phyloP scores from a whole-genome alignment of 768 basidiomycete genomes.

The Xerocomellus intermedius region DNA sequence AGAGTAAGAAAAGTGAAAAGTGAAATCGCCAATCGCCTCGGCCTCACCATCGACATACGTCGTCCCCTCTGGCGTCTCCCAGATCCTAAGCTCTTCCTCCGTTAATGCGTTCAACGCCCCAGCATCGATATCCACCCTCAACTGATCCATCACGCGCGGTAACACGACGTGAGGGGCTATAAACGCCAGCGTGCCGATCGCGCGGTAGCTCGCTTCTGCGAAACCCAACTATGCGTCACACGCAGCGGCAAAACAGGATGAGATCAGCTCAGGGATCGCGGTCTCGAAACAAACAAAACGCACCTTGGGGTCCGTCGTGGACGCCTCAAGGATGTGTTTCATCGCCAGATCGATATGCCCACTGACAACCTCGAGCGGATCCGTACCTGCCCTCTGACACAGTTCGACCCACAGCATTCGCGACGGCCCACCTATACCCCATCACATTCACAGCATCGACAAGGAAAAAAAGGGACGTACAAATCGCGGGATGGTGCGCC shows the following conservation, averaged over 20 bases:
- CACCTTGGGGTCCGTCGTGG: slow-evolving; percentile 49
- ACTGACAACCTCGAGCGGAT: slow-evolving; percentile 63
- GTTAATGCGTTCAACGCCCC: slow-evolving; percentile 59
- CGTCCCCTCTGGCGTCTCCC: slow-evolving; percentile 81
- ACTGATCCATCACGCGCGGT: slow-evolving; percentile 65
- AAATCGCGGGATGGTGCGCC: slow-evolving; percentile 67
- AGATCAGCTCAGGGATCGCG: not conserved
- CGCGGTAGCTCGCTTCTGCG: slow-evolving; percentile 67
- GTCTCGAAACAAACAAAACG: not conserved
- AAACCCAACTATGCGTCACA: slow-evolving; percentile 42
- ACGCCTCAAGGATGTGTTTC: slow-evolving; percentile 47
- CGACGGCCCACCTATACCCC: slow-evolving; percentile 14
- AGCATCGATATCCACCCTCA: slow-evolving; percentile 64
- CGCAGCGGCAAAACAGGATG: not conserved
- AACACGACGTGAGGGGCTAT: slow-evolving; percentile 70
- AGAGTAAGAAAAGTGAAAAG: no score
- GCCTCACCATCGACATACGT: slow-evolving; percentile 72
- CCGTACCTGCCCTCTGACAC: slow-evolving; percentile 63
- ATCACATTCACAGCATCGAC: not conserved
- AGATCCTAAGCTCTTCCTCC: slow-evolving; percentile 75
- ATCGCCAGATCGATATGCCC: slow-evolving; percentile 51
- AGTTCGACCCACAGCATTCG: slow-evolving; percentile 69
- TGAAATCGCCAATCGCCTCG: not conserved
- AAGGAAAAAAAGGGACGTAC: slow-evolving; percentile 37
- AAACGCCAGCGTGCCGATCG: slow-evolving; percentile 76